phyloP scores from a whole-genome alignment of 2,329 filamentous ascomycete species.

The Teratosphaeria epicoccoides region DNA sequence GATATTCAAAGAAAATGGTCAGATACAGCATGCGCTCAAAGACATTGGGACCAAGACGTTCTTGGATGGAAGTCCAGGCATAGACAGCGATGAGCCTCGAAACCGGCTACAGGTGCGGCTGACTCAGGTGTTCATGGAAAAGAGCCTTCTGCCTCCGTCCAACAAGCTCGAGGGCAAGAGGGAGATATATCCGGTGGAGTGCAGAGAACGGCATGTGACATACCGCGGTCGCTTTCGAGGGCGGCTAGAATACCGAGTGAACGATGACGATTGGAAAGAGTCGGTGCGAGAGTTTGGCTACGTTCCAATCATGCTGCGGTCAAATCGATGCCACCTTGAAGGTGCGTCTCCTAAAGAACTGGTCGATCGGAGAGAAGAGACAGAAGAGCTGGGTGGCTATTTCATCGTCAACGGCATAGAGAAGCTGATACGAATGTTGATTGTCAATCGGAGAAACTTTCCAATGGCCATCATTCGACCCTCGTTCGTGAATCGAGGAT shows the following conservation, averaged over 20 bases:
- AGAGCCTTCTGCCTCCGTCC: slow-evolving; percentile 62
- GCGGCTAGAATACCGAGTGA: slow-evolving; percentile 74
- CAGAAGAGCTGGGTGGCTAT: slow-evolving; percentile 91
- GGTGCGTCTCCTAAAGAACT: slow-evolving; percentile 72
- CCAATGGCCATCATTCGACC: slow-evolving; percentile 88
- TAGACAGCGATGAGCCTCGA: slow-evolving; percentile 41
- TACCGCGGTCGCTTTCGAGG: slow-evolving; percentile 81
- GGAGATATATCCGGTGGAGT: slow-evolving; percentile 84
- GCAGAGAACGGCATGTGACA: slow-evolving; percentile 82
- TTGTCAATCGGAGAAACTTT: slow-evolving; percentile 84
- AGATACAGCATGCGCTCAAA: slow-evolving; percentile 62
- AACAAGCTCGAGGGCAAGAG: slow-evolving; percentile 80
- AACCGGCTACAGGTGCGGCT: slow-evolving; percentile 72
- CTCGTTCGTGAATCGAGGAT: slow-evolving; percentile 79
- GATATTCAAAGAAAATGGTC: slow-evolving; percentile 63
- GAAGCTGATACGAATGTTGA: slow-evolving; percentile 86
- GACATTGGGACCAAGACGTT: slow-evolving; percentile 88
- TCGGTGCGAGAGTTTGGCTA: slow-evolving; percentile 76
- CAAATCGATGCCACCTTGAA: slow-evolving; percentile 83
- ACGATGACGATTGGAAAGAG: slow-evolving; percentile 74
- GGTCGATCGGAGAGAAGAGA: slow-evolving; percentile 82
- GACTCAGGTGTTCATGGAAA: slow-evolving; percentile 72
- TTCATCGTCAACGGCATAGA: slow-evolving; percentile 97
- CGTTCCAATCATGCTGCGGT: slow-evolving; percentile 87
- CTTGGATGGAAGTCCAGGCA: slow-evolving; percentile 60